Evolutionary conservation across 2,329 filamentous ascomycete genomes (phyloP), one percentile per base, ranked within the genome.

Genomic region (Tricladium varicosporioides): DNA sequence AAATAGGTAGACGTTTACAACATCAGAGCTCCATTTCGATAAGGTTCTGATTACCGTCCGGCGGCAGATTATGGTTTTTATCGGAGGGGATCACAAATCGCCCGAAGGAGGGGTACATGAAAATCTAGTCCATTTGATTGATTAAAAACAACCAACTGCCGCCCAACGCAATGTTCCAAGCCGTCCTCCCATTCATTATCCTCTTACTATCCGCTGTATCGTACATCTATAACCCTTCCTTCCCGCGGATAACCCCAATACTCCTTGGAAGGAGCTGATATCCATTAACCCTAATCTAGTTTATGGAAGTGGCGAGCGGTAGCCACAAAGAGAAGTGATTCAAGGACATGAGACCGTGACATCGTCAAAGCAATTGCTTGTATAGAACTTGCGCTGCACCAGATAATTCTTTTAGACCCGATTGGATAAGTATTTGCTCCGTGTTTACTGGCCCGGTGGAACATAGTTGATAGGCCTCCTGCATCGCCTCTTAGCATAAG

Each of bases 331-430:
- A 61, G 32, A 61, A 46, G 51, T 60, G 60, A 65, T 60, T 67
- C 55, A 66, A 62, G 66, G 60, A 70, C 62, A 65, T 67, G 58
- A 67, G 64, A 62, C 69, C 22, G 62, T 71, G 65, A 70, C 61
- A 67, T 70, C 67, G 59, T 69, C 60, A 68, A 65, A 67, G 61
- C 63, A 65, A 63, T 62, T 63, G 54, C 60, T 61, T 53, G 57
- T 56, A 58, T 60, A 62, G 53, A 51, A 61, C 55, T 65, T 65
- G 57, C 62, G 61, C 65, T 63, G 58, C 49, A 62, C 59, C 50
- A 63, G 58, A 62, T 48, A 58, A 57, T 58, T 51, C 58, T 61
- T 65, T 61, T 57, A 52, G 63, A 63, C 62, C 60, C 53, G 57
- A 61, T 36, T 56, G 47, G 32, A 45, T 44, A 58, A 46, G 47